Percentiles rank a stretch among this genome's conserved stretches.
These are phyloP conservation scores for Hanseniaspora meyeri DNA, from an alignment of 805 yeast genomes.

Conservation along the genomic window DNA sequence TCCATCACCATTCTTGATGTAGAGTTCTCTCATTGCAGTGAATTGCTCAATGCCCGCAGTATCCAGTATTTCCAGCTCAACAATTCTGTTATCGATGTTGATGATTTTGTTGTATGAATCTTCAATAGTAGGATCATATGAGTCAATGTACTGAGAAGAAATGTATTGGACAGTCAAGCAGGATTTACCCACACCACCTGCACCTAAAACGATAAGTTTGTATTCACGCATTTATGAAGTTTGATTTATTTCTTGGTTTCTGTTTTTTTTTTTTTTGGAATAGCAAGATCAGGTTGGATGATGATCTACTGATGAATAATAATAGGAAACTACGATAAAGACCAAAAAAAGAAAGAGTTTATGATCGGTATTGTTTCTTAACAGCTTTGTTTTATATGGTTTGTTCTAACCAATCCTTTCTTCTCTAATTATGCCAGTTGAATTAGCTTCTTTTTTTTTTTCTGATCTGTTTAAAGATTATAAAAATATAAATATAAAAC, in stretches of 20 bases:
- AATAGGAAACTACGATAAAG: too few relatives aligned
- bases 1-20: constrained; percentile 81
- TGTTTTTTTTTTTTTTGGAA: too few relatives aligned
- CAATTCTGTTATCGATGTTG: constrained; percentile 76
- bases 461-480: too few relatives aligned
- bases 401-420: too few relatives aligned
- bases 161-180: constrained; percentile 86
- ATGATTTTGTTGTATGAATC: constrained; percentile 86
- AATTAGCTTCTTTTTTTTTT: too few relatives aligned
- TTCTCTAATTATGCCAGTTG: too few relatives aligned
- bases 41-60: constrained; percentile 93
- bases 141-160: constrained; percentile 77
- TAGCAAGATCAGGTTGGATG: too few relatives aligned
- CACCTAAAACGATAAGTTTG: constrained; percentile 83
- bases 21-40: constrained; percentile 86
- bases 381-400: too few relatives aligned
- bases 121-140: constrained; percentile 94
- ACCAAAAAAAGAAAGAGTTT: too few relatives aligned
- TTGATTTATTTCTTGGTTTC: not conserved
- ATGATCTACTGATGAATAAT: too few relatives aligned
- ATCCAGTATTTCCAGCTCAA: constrained; percentile 77
- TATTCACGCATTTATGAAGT: constrained; percentile 43
- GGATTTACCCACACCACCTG: constrained; percentile 96
- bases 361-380: too few relatives aligned
- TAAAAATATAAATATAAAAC: too few relatives aligned